These are phyloP conservation scores for Pythium volutum DNA, from an alignment of 352 stramenopile genomes.

Conservation along the genomic window DNA sequence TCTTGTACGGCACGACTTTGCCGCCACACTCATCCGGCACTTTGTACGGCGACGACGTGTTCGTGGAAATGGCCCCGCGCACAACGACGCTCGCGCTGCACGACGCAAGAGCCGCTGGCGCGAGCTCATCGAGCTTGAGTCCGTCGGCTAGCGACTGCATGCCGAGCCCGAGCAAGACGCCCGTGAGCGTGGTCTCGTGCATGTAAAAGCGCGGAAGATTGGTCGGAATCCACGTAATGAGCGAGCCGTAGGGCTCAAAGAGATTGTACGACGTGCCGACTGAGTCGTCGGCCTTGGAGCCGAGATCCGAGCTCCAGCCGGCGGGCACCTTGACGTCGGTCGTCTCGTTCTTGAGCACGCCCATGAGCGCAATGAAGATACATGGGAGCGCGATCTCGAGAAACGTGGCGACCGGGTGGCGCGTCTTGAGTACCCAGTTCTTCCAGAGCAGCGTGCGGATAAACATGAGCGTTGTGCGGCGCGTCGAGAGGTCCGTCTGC, in stretches of 20 bases:
- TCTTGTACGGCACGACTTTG: slow-evolving; percentile 55
- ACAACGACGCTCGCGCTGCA: slow-evolving; percentile 32
- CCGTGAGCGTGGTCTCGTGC: slow-evolving; percentile 52
- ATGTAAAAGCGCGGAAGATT: slow-evolving; percentile 46
- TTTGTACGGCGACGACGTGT: slow-evolving; percentile 33
- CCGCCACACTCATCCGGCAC: slow-evolving; percentile 36
- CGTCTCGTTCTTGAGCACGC: slow-evolving; percentile 48
- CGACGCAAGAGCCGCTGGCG: slow-evolving; percentile 22
- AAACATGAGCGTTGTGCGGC: slow-evolving; percentile 25
- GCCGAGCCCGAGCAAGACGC: slow-evolving; percentile 50
- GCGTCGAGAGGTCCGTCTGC: slow-evolving; percentile 14
- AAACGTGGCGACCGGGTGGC: slow-evolving; percentile 47
- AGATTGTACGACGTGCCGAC: slow-evolving; percentile 50
- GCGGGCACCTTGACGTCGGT: slow-evolving; percentile 42
- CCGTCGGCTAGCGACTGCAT: slow-evolving; percentile 35
- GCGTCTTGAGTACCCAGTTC: slow-evolving; percentile 63
- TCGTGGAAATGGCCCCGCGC: slow-evolving; percentile 31
- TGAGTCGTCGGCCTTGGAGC: slow-evolving; percentile 21
- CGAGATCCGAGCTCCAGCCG: slow-evolving; percentile 45
- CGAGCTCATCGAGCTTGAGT: slow-evolving; percentile 43
- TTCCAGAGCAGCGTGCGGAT: slow-evolving; percentile 61
- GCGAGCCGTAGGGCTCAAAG: slow-evolving; percentile 35
- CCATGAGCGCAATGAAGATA: slow-evolving; percentile 59
- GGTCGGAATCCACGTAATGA: slow-evolving; percentile 28
- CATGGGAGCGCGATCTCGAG: slow-evolving; percentile 52